phyloP scores from a whole-genome alignment of 2,329 filamentous ascomycete species.

The Aspergillus fijiensis region DNA sequence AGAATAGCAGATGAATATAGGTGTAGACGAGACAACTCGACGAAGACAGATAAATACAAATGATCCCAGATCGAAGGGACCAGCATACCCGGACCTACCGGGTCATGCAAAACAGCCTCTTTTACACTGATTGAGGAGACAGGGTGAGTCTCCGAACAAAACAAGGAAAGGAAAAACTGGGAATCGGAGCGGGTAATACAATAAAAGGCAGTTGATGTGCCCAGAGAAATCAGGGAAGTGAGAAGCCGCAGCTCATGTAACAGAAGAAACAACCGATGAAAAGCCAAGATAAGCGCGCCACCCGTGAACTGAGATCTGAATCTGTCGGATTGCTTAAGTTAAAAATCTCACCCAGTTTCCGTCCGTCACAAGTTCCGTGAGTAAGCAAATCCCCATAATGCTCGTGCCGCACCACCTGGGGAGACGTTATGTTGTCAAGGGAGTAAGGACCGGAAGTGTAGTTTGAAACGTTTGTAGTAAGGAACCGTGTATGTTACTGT shows the following conservation, averaged over 20 bases:
- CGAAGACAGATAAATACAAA: slow-evolving; percentile 5
- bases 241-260: background rate
- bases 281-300: slow-evolving; percentile 2
- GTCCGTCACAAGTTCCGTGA: slow-evolving; percentile 18
- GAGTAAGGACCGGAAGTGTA: slow-evolving; percentile 11
- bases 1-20: background rate
- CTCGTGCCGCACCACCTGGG: slow-evolving; percentile 17
- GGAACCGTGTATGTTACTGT: background rate
- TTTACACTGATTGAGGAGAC: background rate
- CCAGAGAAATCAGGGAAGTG: background rate
- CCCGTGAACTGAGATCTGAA: slow-evolving; percentile 5
- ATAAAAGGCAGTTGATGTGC: background rate
- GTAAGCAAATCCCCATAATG: slow-evolving; percentile 12
- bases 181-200: background rate
- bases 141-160: background rate
- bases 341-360: background rate
- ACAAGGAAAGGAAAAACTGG: background rate
- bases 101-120: background rate
- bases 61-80: background rate
- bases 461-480: background rate
- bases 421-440: slow-evolving; percentile 6
- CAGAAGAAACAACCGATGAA: background rate
- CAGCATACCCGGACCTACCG: background rate
- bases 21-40: slow-evolving; percentile 2
- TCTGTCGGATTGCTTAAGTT: slow-evolving; percentile 10